Percentiles rank a stretch among this genome's conserved stretches.
phyloP scores from a whole-genome alignment of 768 basidiomycete species.

The Suillus lakei region DNA sequence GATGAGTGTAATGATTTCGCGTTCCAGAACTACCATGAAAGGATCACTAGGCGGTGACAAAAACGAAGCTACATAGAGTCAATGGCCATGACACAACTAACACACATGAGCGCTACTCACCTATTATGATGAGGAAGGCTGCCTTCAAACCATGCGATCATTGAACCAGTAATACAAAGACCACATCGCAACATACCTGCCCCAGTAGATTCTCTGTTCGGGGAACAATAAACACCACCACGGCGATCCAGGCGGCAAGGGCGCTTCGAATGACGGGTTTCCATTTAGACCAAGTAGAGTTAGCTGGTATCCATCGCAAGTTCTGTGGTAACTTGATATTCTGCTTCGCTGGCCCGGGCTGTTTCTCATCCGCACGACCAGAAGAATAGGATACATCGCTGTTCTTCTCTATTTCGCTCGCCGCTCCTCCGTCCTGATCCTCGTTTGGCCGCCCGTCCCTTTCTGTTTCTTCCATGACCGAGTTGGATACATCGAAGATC shows the following conservation, averaged over 20 bases:
- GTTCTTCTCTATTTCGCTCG: neutral
- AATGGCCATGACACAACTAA: neutral
- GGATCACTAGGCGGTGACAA: slow-evolving; percentile 72
- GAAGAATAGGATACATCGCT: neutral
- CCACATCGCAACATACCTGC: slow-evolving; percentile 43
- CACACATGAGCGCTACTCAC: slow-evolving; percentile 34
- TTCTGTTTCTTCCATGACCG: neutral
- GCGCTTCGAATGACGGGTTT: slow-evolving; percentile 70
- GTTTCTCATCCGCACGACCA: neutral
- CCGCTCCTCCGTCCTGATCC: neutral
- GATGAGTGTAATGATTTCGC: slow-evolving; percentile 58
- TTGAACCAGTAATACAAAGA: neutral
- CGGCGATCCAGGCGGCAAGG: slow-evolving; percentile 62
- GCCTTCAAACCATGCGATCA: slow-evolving; percentile 44
- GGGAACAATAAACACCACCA: slow-evolving; percentile 63
- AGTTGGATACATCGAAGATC: no score
- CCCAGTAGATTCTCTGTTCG: slow-evolving; percentile 54
- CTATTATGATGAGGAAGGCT: slow-evolving; percentile 66
- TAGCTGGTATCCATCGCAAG: slow-evolving; percentile 61
- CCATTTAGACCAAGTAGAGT: slow-evolving; percentile 59
- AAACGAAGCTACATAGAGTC: slow-evolving; percentile 51
- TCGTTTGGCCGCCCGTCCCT: neutral
- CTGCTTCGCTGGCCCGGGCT: neutral
- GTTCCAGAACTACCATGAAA: slow-evolving; percentile 69
- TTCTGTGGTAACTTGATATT: slow-evolving; percentile 29